A percentile compares a stretch with the other conserved stretches of the same genome.
These are phyloP conservation scores for Globisporangium megalacanthum DNA, from an alignment of 352 stramenopile species.

Conservation along the genomic window DNA sequence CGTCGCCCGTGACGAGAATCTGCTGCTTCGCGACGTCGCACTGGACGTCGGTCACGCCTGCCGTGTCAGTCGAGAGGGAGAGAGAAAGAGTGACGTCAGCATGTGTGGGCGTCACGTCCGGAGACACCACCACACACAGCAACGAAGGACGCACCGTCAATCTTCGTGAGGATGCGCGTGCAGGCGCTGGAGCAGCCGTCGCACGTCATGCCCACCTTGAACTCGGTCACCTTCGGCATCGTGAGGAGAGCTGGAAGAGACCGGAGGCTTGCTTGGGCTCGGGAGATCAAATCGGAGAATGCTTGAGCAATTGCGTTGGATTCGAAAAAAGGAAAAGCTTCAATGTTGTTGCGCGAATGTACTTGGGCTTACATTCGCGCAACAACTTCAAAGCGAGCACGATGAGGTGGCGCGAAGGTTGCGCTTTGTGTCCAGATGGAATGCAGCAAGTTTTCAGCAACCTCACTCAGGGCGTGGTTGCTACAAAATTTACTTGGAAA, in stretches of 20 bases:
- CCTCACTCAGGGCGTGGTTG: too few relatives aligned
- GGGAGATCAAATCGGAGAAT: too few relatives aligned
- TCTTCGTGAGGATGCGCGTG: conserved; percentile 88
- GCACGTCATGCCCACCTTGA: conserved; percentile 90
- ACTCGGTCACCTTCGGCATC: conserved; percentile 75
- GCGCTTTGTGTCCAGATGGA: too few relatives aligned
- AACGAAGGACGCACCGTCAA: conserved; percentile 50
- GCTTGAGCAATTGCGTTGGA: background rate
- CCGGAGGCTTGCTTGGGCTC: conserved; percentile 9
- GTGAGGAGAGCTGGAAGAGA: background rate
- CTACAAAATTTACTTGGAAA: too few relatives aligned
- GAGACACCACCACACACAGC: background rate
- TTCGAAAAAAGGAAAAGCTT: background rate
- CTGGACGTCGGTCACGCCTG: conserved; percentile 78
- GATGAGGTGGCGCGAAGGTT: too few relatives aligned
- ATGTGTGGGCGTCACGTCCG: background rate
- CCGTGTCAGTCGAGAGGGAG: background rate
- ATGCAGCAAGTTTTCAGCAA: too few relatives aligned
- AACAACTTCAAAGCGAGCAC: too few relatives aligned
- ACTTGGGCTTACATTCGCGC: too few relatives aligned
- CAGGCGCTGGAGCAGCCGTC: conserved; percentile 86
- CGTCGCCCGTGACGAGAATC: conserved; percentile 75
- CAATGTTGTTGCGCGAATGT: background rate
- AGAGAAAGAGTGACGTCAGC: background rate
- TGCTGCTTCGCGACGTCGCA: conserved; percentile 87